Percentiles rank a stretch among this genome's conserved stretches.
Evolutionary conservation across 1,139 yeast genomes (phyloP).

Genomic region (Tardiomyces blankii): DNA sequence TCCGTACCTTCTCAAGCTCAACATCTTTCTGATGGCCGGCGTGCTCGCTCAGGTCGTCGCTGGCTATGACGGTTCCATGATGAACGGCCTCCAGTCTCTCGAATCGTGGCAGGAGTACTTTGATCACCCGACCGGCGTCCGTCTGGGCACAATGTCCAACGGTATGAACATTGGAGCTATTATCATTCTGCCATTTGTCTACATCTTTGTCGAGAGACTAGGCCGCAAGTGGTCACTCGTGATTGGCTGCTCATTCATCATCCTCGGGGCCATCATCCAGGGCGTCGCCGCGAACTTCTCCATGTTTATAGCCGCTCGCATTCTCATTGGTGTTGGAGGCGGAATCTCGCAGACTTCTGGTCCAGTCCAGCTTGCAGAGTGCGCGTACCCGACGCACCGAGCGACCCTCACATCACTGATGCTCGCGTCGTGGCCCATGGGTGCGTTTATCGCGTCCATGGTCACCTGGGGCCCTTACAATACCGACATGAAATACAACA

Average conservation of each 20-base stretch:
- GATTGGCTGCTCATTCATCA: constrained; percentile 28
- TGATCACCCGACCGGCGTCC: constrained; percentile 32
- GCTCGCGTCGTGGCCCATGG: constrained; percentile 39
- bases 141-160: constrained; percentile 35
- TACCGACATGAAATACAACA: not conserved
- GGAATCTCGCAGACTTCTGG: constrained; percentile 64
- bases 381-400: constrained; percentile 52
- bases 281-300: constrained; percentile 53
- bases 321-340: constrained; percentile 55
- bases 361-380: constrained; percentile 67
- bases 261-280: constrained; percentile 9
- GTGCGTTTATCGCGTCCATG: constrained; percentile 35
- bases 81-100: constrained; percentile 40
- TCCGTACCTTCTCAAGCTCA: constrained; percentile 29
- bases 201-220: constrained; percentile 30
- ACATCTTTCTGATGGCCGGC: constrained; percentile 24
- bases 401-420: constrained; percentile 42
- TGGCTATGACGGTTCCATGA: constrained; percentile 42
- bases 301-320: constrained; percentile 56
- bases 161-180: constrained; percentile 43
- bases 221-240: constrained; percentile 33
- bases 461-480: constrained; percentile 34
- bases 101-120: constrained; percentile 24
- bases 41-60: constrained; percentile 34
- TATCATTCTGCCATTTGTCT: constrained; percentile 18